phyloP scores from a whole-genome alignment of 352 stramenopile genomes.

The Globisporangium radiosum region DNA sequence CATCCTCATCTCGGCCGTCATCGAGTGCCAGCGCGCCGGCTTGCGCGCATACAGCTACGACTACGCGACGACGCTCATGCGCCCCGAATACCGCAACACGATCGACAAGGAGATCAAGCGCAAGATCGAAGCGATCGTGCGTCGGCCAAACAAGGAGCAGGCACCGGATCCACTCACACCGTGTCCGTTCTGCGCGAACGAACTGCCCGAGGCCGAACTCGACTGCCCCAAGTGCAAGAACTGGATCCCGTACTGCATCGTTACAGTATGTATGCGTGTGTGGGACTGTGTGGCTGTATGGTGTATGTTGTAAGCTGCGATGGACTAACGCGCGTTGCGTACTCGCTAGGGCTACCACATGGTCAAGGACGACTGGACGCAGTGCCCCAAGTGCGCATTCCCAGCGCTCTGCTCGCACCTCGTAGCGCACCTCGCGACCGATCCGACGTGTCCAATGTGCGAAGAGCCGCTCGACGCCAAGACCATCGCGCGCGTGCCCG shows the following conservation, averaged over 20 bases:
- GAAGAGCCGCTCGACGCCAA: conserved; percentile 39
- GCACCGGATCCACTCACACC: conserved; percentile 51
- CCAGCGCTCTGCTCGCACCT: conserved; percentile 89
- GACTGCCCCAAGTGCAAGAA: conserved; percentile 91
- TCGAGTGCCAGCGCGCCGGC: conserved; percentile 90
- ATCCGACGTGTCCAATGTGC: conserved; percentile 73
- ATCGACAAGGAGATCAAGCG: conserved; percentile 89
- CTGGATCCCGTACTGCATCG: conserved; percentile 90
- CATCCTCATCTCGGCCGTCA: conserved; percentile 91
- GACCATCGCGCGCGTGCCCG: conserved; percentile 26
- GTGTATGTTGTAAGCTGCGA: background rate
- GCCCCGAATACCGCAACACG: conserved; percentile 79
- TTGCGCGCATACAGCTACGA: conserved; percentile 89
- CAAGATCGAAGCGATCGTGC: conserved; percentile 94
- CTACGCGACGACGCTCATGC: conserved; percentile 89
- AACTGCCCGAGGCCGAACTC: conserved; percentile 82
- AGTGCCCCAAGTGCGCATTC: conserved; percentile 86
- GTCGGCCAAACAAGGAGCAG: conserved; percentile 88
- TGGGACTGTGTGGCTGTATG: conserved; percentile 5
- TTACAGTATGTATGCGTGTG: conserved; percentile 50
- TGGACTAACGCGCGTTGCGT: background rate
- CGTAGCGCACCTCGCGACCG: conserved; percentile 60
- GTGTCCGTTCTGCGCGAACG: conserved; percentile 79
- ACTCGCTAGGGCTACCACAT: conserved; percentile 84
- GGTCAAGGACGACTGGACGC: conserved; percentile 89